Conservation (phyloP, 2,329 filamentous ascomycete species). For the Colletotrichum endophyticum region DNA sequence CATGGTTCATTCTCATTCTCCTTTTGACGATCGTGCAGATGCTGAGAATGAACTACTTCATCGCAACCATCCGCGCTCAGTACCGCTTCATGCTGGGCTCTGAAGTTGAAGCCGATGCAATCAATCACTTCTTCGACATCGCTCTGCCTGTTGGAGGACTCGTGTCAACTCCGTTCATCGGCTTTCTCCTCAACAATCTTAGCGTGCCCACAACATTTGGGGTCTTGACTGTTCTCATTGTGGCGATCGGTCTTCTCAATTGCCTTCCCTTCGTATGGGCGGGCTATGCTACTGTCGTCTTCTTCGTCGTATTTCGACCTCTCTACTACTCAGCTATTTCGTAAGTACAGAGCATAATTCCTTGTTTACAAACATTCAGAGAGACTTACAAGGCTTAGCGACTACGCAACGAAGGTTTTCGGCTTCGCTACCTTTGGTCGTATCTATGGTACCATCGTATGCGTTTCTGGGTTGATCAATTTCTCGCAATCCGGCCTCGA, state of each 20-base stretch:
- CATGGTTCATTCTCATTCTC: slow-evolving; percentile 76
- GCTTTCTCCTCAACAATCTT: slow-evolving; percentile 69
- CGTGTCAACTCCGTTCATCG: slow-evolving; percentile 73
- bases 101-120: slow-evolving; percentile 36
- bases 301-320: slow-evolving; percentile 76
- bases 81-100: slow-evolving; percentile 71
- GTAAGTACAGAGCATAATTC: slow-evolving; percentile 31
- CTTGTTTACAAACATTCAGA: accelerated
- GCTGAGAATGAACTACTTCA: slow-evolving; percentile 73
- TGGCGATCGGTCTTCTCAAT: slow-evolving; percentile 68
- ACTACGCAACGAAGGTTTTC: slow-evolving; percentile 82
- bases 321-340: slow-evolving; percentile 80
- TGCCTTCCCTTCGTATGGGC: slow-evolving; percentile 66
- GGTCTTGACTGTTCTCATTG: slow-evolving; percentile 63
- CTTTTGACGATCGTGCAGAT: slow-evolving; percentile 66
- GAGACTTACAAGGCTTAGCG: slow-evolving; percentile 35
- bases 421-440: slow-evolving; percentile 82
- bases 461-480: slow-evolving; percentile 73
- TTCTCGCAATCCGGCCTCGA: slow-evolving; percentile 75
- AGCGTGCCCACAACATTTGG: slow-evolving; percentile 65
- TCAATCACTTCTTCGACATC: slow-evolving; percentile 48
- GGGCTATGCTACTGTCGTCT: slow-evolving; percentile 69
- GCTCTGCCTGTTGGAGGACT: slow-evolving; percentile 73
- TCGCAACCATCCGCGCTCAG: slow-evolving; percentile 72
- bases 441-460: slow-evolving; percentile 79